phyloP scores from a whole-genome alignment of 1,284 basidiomycete species.

The Leccinum griseonigrum region DNA sequence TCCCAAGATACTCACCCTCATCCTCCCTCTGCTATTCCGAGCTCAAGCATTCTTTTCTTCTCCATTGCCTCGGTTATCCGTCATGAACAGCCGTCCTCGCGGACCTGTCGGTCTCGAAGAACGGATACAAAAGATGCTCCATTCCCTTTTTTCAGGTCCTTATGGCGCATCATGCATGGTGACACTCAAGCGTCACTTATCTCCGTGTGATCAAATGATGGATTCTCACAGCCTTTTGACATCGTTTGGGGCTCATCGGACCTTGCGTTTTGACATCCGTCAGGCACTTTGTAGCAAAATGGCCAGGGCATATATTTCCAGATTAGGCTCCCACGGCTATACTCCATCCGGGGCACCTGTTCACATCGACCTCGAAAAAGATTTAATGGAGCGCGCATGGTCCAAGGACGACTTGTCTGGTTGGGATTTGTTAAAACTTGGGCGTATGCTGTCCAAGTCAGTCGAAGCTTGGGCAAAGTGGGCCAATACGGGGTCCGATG shows the following conservation, averaged over 20 bases:
- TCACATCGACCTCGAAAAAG: conserved; percentile 54
- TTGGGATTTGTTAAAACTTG: conserved; percentile 64
- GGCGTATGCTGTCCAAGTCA: conserved; percentile 49
- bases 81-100: conserved; percentile 38
- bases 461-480: conserved; percentile 56
- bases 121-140: conserved; percentile 53
- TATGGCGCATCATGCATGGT: conserved; percentile 62
- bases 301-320: conserved; percentile 59
- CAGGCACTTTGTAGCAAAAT: conserved; percentile 58
- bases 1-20: conserved; percentile 47
- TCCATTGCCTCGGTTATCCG: conserved; percentile 62
- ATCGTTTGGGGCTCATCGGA: conserved; percentile 64
- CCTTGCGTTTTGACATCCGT: conserved; percentile 62
- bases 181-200: conserved; percentile 53
- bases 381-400: conserved; percentile 70
- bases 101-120: conserved; percentile 48
- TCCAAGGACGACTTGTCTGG: conserved; percentile 56
- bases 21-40: conserved; percentile 71
- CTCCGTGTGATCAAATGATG: conserved; percentile 23
- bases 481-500: conserved; percentile 25
- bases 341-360: conserved; percentile 58
- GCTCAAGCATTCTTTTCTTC: conserved; percentile 60
- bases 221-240: conserved; percentile 26
- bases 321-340: conserved; percentile 51
- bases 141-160: conserved; percentile 58